phyloP scores from a whole-genome alignment of 2,329 filamentous ascomycete genomes.

The Scedosporium dehoogii region DNA sequence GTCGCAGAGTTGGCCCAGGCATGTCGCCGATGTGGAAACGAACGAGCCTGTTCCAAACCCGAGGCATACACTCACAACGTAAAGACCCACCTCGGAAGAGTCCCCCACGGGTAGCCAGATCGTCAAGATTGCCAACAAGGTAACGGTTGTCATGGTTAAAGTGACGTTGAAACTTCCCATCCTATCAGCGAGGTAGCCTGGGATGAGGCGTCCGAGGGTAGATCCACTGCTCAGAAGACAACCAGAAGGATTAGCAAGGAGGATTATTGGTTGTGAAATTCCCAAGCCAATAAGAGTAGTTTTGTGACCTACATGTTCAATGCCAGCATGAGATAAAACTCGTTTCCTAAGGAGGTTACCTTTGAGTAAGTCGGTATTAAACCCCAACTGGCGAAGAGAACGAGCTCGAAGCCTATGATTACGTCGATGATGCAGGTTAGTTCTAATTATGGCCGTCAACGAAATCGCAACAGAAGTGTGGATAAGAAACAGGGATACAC shows the following conservation, averaged over 20 bases:
- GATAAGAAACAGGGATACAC: background rate
- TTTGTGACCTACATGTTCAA: slow-evolving; percentile 19
- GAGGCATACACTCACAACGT: slow-evolving; percentile 46
- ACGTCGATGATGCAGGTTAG: background rate
- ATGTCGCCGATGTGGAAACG: slow-evolving; percentile 68
- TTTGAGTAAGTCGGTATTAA: slow-evolving; percentile 19
- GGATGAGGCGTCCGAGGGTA: slow-evolving; percentile 64
- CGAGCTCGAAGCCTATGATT: slow-evolving; percentile 18
- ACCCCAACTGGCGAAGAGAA: slow-evolving; percentile 21
- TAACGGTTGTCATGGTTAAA: slow-evolving; percentile 51
- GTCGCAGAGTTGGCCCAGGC: slow-evolving; percentile 69
- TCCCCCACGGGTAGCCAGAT: slow-evolving; percentile 59
- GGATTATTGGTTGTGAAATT: background rate
- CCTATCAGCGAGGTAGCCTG: slow-evolving; percentile 65
- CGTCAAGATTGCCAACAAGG: slow-evolving; percentile 45
- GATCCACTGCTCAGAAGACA: slow-evolving; percentile 72
- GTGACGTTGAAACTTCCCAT: slow-evolving; percentile 76
- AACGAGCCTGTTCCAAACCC: slow-evolving; percentile 73
- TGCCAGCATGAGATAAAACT: slow-evolving; percentile 19
- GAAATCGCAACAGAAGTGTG: background rate
- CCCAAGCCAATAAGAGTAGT: background rate
- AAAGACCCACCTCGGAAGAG: slow-evolving; percentile 50
- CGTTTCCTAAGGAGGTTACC: slow-evolving; percentile 13
- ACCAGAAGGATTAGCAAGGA: slow-evolving; percentile 54
- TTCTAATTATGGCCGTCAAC: background rate